phyloP scores from a whole-genome alignment of 768 basidiomycete genomes.

The Trametes coccinea region DNA sequence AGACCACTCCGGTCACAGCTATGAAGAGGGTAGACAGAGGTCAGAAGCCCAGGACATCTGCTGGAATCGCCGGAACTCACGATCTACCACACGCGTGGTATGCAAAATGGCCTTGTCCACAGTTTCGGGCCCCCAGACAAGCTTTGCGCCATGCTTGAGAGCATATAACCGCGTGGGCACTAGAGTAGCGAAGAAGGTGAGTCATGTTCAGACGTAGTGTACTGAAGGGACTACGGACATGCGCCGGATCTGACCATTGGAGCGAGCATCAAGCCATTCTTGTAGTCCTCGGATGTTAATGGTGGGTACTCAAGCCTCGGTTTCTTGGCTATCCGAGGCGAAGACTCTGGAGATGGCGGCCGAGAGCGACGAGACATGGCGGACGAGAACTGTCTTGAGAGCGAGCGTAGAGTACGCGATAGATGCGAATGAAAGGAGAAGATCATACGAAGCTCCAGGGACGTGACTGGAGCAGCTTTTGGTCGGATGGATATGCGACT shows the following conservation, averaged over 20 bases:
- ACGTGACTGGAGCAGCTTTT: neutral
- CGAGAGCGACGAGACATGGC: conserved; percentile 55
- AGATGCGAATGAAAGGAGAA: neutral
- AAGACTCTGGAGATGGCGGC: conserved; percentile 49
- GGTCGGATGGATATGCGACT: neutral
- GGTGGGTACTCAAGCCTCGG: conserved; percentile 47
- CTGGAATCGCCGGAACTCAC: conserved; percentile 42
- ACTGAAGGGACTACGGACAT: conserved; percentile 47
- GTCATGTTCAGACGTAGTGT: conserved; percentile 4
- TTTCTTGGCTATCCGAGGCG: conserved; percentile 49
- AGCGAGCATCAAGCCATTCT: conserved; percentile 89
- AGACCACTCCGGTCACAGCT: conserved; percentile 87
- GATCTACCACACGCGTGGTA: conserved; percentile 78
- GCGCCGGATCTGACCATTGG: conserved; percentile 98
- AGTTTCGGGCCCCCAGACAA: conserved; percentile 97
- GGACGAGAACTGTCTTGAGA: neutral
- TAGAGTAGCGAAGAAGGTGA: conserved; percentile 33
- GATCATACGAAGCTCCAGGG: conserved; percentile 1
- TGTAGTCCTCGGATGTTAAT: conserved; percentile 74
- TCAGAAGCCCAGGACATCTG: neutral
- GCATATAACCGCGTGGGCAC: conserved; percentile 86
- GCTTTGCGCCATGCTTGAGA: conserved; percentile 87
- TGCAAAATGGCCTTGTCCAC: conserved; percentile 96
- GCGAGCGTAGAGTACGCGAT: conserved; percentile 1
- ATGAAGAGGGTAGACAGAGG: conserved; percentile 12